A percentile compares a stretch with the other conserved stretches of the same genome.
These are phyloP conservation scores for Petunia secreta DNA, from an alignment of 257 asterid species.

Conservation along the genomic window DNA sequence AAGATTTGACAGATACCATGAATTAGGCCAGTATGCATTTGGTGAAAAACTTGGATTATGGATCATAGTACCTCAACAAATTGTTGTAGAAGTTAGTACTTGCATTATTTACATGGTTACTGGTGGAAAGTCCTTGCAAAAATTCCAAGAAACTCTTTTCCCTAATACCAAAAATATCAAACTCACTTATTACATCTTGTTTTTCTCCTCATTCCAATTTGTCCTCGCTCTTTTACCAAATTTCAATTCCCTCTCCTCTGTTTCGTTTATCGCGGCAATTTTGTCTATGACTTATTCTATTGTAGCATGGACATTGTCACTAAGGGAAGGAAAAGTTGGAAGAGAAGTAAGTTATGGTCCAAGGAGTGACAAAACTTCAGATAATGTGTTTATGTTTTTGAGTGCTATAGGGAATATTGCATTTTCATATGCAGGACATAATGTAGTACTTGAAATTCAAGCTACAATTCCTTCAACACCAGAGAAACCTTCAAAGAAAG, in stretches of 20 bases:
- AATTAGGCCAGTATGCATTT: too few relatives aligned
- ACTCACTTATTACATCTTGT: conserved; percentile 55
- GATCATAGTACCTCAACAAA: too few relatives aligned
- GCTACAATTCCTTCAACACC: conserved; percentile 50
- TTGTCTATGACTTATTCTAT: conserved; percentile 48
- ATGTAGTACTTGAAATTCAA: conserved; percentile 49
- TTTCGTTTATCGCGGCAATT: conserved; percentile 63
- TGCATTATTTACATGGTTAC: too few relatives aligned
- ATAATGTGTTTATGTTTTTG: conserved; percentile 45
- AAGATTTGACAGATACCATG: too few relatives aligned
- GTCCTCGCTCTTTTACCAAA: conserved; percentile 33
- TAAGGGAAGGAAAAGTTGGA: conserved; percentile 28
- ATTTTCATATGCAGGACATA: conserved; percentile 72
- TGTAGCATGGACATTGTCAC: conserved; percentile 39
- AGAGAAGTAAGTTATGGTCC: conserved; percentile 43
- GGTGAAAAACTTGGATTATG: too few relatives aligned
- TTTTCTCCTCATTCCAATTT: conserved; percentile 55
- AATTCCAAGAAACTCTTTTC: too few relatives aligned
- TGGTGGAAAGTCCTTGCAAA: too few relatives aligned
- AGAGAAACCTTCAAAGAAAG: conserved; percentile 58
- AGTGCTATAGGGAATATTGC: conserved; percentile 64
- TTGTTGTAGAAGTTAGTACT: too few relatives aligned
- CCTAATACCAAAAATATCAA: too few relatives aligned
- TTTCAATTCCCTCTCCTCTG: conserved; percentile 47
- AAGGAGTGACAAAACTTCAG: conserved; percentile 24